Evolutionary conservation across 2,329 filamentous ascomycete species (phyloP), one percentile per base, ranked within the genome.

Genomic region (Geoglossum cookeanum): DNA sequence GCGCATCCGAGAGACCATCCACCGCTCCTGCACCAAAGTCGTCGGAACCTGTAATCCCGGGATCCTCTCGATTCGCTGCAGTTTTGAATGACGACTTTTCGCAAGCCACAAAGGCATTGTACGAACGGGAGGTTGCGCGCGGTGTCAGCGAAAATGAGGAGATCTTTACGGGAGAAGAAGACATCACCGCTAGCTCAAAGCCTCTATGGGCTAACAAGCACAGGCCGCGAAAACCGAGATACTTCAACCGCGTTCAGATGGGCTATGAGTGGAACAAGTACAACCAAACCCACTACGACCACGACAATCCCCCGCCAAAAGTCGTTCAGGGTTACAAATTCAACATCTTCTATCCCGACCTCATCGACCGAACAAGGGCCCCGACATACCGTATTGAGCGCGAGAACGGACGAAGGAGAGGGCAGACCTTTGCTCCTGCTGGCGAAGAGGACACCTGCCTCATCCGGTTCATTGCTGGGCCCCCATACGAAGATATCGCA

Each of bases 241-340:
- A 96, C 72, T 98, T 98, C 77, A 97, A 97, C 68, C 84, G 92
- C 45, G 90, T 97, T 52, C 90, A 95, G 70, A 96, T 96, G 87
- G 92, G 92, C 56, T 98, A 97, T 69, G 92, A 98, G 70, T 98
- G 92, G 92, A 98, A 98, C 75, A 98, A 98, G 71, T 98, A 98
- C 77, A 98, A 98, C 67, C 92, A 98, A 72, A 98, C 92, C 11
- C 92, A 98, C 71, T 98, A 98, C 72, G 92, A 97, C 69, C 88
- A 96, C 69, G 91, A 97, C 67, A 96, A 97, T 65, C 92, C 92
- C 1, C 92, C 92, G 1, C 92, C 92, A 30, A 96, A 95, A 71
- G 91, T 98, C 5, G 92, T 98, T 9, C 92, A 98, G 69, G 92
- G 92, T 58, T 98, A 98, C 76, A 96, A 94, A 69, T 98, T 98